Evolutionary conservation across 225 moss, liverwort and hornwort species (phyloP).

Genomic region (Pleurozium schreberi): DNA sequence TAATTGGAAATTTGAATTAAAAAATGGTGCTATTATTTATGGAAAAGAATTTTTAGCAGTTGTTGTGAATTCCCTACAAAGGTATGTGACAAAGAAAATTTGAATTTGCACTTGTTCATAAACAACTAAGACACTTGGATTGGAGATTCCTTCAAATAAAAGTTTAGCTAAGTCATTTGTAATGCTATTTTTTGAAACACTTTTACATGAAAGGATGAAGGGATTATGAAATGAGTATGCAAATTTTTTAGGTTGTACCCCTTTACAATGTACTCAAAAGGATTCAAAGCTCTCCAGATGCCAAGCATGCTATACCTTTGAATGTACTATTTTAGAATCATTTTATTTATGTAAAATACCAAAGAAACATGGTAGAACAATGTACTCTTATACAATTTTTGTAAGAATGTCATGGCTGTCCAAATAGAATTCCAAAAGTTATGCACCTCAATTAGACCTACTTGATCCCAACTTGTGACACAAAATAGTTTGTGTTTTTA

Average conservation of each 20-base stretch:
- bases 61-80: neutral
- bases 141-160: neutral
- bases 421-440: neutral
- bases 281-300: rapidly evolving
- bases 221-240: neutral
- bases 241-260: neutral
- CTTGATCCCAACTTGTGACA: neutral
- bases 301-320: neutral
- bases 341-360: neutral
- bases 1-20: neutral
- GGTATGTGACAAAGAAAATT: neutral
- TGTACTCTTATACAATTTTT: neutral
- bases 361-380: neutral
- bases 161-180: neutral
- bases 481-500: neutral
- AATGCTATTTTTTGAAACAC: neutral
- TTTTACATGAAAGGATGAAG: neutral
- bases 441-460: neutral
- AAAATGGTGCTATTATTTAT: neutral
- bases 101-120: neutral
- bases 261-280: neutral
- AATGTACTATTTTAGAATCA: neutral
- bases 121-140: neutral
- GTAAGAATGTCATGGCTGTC: neutral
- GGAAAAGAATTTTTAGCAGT: rapidly evolving